These are phyloP conservation scores for Ceratocystiopsis brevicomis DNA, from an alignment of 2,329 filamentous ascomycete genomes.

Conservation along the genomic window DNA sequence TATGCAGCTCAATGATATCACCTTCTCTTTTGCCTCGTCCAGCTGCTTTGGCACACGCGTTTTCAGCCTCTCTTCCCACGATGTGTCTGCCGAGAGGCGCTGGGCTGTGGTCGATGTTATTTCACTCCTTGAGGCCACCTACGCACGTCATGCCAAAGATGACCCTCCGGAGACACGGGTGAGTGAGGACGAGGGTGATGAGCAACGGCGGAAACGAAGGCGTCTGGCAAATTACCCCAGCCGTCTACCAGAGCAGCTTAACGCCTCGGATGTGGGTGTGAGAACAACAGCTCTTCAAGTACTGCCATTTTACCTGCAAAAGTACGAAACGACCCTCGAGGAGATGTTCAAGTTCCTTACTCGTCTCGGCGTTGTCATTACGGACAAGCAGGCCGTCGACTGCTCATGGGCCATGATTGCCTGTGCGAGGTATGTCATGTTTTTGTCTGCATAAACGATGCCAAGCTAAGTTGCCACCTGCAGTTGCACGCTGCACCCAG, in stretches of 20 bases:
- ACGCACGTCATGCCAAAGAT: constrained; percentile 14
- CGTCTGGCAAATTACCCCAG: constrained; percentile 23
- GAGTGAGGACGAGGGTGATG: constrained; percentile 11
- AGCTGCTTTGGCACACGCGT: constrained; percentile 28
- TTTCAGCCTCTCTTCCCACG: constrained; percentile 35
- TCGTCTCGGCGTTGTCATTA: constrained; percentile 37
- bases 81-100: constrained; percentile 35
- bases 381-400: constrained; percentile 47
- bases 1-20: constrained; percentile 61
- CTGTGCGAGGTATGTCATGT: constrained; percentile 47
- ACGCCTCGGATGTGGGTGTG: constrained; percentile 22
- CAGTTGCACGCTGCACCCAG: constrained; percentile 15
- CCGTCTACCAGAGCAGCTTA: constrained; percentile 30
- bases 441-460: too few relatives aligned
- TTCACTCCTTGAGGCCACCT: constrained; percentile 34
- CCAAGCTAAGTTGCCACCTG: not conserved
- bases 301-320: constrained; percentile 35
- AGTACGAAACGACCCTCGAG: constrained; percentile 25
- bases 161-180: too few relatives aligned
- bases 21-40: constrained; percentile 29
- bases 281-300: constrained; percentile 37
- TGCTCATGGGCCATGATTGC: constrained; percentile 72
- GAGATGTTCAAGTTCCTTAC: constrained; percentile 37
- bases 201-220: constrained; percentile 34
- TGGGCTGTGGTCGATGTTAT: constrained; percentile 42